Evolutionary conservation across 2,329 filamentous ascomycete species (phyloP).

Genomic region (Scedosporium dehoogii): DNA sequence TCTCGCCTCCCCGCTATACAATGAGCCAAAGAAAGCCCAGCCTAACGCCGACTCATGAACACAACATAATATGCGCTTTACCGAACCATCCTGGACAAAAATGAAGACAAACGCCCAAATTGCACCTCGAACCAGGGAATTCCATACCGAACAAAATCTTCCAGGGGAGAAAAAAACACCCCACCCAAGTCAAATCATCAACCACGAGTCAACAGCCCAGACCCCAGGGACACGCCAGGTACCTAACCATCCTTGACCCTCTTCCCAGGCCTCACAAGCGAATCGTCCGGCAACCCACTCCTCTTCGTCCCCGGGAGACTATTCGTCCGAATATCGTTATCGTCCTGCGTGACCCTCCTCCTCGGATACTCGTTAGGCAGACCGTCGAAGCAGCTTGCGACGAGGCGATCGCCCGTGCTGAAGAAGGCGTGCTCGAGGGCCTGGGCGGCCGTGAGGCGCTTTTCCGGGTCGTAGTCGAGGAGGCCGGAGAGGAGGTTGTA

Average conservation of each 20-base stretch:
- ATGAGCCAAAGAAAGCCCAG: too few relatives aligned
- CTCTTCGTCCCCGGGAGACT: constrained; percentile 87
- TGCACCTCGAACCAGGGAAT: too few relatives aligned
- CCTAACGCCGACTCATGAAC: too few relatives aligned
- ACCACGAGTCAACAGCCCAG: background rate
- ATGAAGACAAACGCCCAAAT: too few relatives aligned
- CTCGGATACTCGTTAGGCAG: constrained; percentile 82
- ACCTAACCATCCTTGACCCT: constrained; percentile 42
- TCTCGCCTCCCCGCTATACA: too few relatives aligned
- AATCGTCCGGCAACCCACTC: constrained; percentile 75
- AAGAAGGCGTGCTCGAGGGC: constrained; percentile 93
- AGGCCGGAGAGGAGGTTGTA: constrained; percentile 73
- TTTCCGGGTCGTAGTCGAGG: constrained; percentile 86
- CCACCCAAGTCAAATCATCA: background rate
- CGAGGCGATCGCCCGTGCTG: constrained; percentile 60
- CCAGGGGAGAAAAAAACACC: too few relatives aligned
- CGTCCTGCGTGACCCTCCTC: constrained; percentile 82
- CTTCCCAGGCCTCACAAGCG: constrained; percentile 52
- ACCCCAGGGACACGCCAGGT: constrained; percentile 10
- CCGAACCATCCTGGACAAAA: too few relatives aligned
- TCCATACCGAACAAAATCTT: too few relatives aligned
- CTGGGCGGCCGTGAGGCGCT: constrained; percentile 75
- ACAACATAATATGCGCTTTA: too few relatives aligned
- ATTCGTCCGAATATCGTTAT: constrained; percentile 88
- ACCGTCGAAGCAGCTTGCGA: constrained; percentile 82